phyloP scores from a whole-genome alignment of 1,139 yeast genomes.

The Ogataea hybrid region DNA sequence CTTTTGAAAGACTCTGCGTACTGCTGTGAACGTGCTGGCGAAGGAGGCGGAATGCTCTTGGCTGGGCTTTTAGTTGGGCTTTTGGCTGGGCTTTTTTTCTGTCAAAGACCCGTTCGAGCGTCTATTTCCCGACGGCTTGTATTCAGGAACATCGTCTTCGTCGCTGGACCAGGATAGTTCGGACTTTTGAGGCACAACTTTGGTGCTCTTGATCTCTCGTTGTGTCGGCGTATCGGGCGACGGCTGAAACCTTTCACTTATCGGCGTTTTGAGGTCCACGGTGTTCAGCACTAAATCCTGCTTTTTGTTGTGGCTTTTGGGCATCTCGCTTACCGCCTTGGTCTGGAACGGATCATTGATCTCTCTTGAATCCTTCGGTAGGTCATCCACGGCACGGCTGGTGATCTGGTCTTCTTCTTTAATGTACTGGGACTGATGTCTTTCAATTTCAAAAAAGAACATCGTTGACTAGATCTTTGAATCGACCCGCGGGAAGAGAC shows the following conservation, averaged over 20 bases:
- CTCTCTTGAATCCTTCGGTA: neutral
- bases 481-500: too few species aligned
- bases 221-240: constrained; percentile 30
- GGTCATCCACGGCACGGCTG: constrained; percentile 12
- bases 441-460: constrained; percentile 82
- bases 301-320: neutral
- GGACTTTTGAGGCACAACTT: too few species aligned
- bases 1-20: too few species aligned
- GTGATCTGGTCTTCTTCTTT: constrained; percentile 15
- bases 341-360: neutral
- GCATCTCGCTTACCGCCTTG: neutral
- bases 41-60: too few species aligned
- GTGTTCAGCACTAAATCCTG: constrained; percentile 3
- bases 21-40: too few species aligned
- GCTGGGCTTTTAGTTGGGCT: too few species aligned
- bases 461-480: constrained; percentile 88
- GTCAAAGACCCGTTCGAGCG: too few species aligned
- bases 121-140: too few species aligned
- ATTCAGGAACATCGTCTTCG: too few species aligned
- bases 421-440: constrained; percentile 48
- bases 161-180: too few species aligned
- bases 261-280: constrained; percentile 14
- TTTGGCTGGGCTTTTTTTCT: too few species aligned
- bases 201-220: constrained; percentile 48
- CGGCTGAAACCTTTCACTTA: constrained; percentile 14